Evolutionary conservation across 2,329 filamentous ascomycete species (phyloP), one percentile per base, ranked within the genome.

Genomic region (Fusarium sp.): DNA sequence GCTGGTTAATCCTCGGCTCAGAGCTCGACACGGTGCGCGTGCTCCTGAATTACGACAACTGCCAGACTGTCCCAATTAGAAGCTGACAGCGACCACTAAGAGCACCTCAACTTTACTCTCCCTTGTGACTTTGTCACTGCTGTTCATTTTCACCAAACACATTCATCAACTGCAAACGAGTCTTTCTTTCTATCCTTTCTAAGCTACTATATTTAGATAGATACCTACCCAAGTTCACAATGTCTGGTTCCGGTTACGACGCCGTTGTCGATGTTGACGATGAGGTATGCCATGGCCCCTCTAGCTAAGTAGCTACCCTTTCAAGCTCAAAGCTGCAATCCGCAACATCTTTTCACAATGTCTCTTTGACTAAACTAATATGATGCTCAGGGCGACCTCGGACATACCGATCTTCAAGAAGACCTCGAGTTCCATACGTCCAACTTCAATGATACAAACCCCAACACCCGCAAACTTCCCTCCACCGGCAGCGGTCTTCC

Each of bases 391-490:
- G 96, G 96, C 80, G 96, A 99, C 85, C 91, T 99, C 81, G 96
- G 96, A 79, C 95, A 98, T 85, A 99, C 96, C 65, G 96, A 99
- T 83, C 92, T 99, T 30, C 95, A 98, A 87, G 96, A 98, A 83
- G 96, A 98, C 85, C 95, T 99, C 82, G 96, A 98, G 89, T 99
- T 99, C 87, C 96, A 99, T 88, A 93, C 91, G 81, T 98, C 95
- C 75, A 90, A 93, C 86, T 97, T 97, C 83, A 90, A 91, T 79
- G 90, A 91, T 66, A 81, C 87, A 80, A 79, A 87, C 75, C 80
- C 82, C 22, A 83, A 85, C 69, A 85, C 84, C 41, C 85, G 88
- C 74, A 88, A 89, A 76, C 84, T 82, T 63, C 79, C 82, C n/a
- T 78, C 83, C 10, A 79, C 71, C 20, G 62, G 84, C 13, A 84